Percentiles rank a stretch among this genome's conserved stretches.
Evolutionary conservation across 192 early-diverging fungal genomes (phyloP).

Genomic region (Paraglomus brasilianum): DNA sequence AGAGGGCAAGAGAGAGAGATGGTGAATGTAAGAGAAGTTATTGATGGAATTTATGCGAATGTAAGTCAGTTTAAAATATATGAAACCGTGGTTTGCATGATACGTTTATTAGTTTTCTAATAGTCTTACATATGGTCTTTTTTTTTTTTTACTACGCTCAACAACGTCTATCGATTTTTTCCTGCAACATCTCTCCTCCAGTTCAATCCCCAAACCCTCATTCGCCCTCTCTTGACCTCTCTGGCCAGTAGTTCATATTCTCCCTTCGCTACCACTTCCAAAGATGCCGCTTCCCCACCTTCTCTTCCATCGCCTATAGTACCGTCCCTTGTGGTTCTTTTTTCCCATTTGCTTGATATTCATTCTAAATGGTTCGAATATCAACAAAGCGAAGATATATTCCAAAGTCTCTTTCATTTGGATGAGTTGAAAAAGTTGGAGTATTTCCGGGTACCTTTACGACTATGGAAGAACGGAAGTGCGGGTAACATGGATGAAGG

Average conservation of each 20-base stretch:
- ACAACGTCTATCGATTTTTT: too few species aligned
- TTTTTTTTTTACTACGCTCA: too few species aligned
- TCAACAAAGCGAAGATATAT: constrained; percentile 3
- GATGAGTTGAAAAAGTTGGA: too few species aligned
- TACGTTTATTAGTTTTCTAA: neutral
- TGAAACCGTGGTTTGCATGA: neutral
- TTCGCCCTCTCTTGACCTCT: neutral
- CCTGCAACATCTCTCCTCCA: neutral
- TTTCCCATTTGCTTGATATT: neutral
- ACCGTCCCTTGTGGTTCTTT: constrained; percentile 1
- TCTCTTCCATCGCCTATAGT: neutral
- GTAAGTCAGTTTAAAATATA: constrained; percentile 3
- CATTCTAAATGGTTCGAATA: neutral
- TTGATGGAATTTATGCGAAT: neutral
- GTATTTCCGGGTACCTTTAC: too few species aligned
- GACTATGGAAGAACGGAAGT: too few species aligned
- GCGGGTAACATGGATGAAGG: too few species aligned
- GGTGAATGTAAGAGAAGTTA: neutral
- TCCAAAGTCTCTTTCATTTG: too few species aligned
- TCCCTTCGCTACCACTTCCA: too few species aligned
- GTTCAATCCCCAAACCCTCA: constrained; percentile 2
- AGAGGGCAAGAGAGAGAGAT: neutral
- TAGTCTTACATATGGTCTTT: too few species aligned
- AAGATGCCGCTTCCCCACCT: too few species aligned
- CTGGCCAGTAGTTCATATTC: neutral